Evolutionary conservation across 371 early-diverging fungal genomes (phyloP), one percentile per base, ranked within the genome.

Genomic region (Apophysomyces ossiformis): DNA sequence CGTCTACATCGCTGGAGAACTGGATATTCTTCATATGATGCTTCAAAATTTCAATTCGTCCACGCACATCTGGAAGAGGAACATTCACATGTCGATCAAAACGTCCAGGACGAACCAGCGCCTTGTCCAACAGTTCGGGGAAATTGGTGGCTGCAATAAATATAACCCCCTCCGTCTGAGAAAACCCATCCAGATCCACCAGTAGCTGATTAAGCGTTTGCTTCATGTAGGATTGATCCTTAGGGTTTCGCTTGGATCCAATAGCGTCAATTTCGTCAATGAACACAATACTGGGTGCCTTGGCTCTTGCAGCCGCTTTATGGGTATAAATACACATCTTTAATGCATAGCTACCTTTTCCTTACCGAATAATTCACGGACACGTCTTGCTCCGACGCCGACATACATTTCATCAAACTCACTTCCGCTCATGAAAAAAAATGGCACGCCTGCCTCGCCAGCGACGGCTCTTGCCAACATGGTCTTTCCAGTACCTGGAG

Each of bases 221-320:
- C 68, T 95, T 91, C 90, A 92, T 93, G 70, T 93, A 93, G 1
- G 87, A 85, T 70, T 92, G 93, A 69, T 96, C 97, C 72, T 92
- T 93, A 57, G 92, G 89, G 71, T 89, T 94, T 36, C 97, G 88
- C 78, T 95, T 96, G 61, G 94, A 90, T 15, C 99, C 99, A 65
- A 99, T 97, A 0, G 99, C 96, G 78, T 97, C 98, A 62, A 97
- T 82, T 85, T 95, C 99, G 78, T 99, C 99, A 69, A 99, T 98
- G 77, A 99, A 99, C 15, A 99, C 92, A 62, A 99, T 99, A 70
- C 96, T 94, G 5, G 99, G 99, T n/a, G 96, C 89, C 46, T 92
- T 88, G 45, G 90, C 85, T 65, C 94, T 90, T 21, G 99, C 99
- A 7, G 94, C 93, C 5, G 75, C 73, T 70, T 57, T 8, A 26